These are phyloP conservation scores for Mycena epipterygia DNA, from an alignment of 768 basidiomycete species.

Conservation along the genomic window DNA sequence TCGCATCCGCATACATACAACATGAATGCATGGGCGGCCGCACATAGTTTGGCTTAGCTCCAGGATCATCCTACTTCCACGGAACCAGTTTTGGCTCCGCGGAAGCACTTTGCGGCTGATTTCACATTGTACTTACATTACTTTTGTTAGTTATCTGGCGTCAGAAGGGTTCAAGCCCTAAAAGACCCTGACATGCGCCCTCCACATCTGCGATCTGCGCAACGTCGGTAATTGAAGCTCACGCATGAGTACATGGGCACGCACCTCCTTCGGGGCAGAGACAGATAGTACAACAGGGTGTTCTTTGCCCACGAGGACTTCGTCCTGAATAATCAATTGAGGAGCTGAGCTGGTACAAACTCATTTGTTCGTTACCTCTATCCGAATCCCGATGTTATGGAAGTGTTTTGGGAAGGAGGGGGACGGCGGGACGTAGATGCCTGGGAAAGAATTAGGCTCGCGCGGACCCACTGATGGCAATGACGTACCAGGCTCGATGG, in stretches of 20 bases:
- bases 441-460: slow-evolving; percentile 48
- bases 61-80: background rate
- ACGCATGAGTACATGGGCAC: slow-evolving; percentile 19
- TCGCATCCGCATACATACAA: background rate
- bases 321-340: slow-evolving; percentile 61
- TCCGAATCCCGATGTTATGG: slow-evolving; percentile 92
- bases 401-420: slow-evolving; percentile 87
- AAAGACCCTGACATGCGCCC: slow-evolving; percentile 80
- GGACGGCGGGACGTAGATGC: slow-evolving; percentile 89
- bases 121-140: background rate
- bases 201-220: slow-evolving; percentile 79
- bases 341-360: no score
- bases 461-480: background rate
- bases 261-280: slow-evolving; percentile 86
- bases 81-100: background rate
- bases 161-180: slow-evolving; percentile 69
- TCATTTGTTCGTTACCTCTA: slow-evolving; percentile 79
- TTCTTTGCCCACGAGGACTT: slow-evolving; percentile 76
- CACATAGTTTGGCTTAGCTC: no score
- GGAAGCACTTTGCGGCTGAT: background rate
- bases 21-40: no score
- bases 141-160: background rate
- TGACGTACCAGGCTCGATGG: slow-evolving; percentile 84
- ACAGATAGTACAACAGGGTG: slow-evolving; percentile 76
- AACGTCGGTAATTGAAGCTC: background rate